phyloP scores from a whole-genome alignment of 805 yeast species.

The Schwanniomyces occidentalis region DNA sequence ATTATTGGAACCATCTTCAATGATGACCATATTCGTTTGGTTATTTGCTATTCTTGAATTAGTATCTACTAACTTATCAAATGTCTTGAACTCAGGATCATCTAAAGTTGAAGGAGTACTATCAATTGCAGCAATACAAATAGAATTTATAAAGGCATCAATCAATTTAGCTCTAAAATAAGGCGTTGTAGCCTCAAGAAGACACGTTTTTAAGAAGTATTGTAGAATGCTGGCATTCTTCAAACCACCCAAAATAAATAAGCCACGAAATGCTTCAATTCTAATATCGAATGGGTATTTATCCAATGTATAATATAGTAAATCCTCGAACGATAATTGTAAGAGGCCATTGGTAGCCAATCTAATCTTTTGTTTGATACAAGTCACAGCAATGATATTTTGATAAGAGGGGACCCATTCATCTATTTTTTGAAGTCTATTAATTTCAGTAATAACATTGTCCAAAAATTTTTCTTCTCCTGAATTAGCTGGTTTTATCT shows the following conservation, averaged over 20 bases:
- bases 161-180: slow-evolving; percentile 53
- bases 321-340: slow-evolving; percentile 52
- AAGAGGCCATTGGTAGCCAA: slow-evolving; percentile 59
- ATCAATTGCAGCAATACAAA: slow-evolving; percentile 67
- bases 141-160: slow-evolving; percentile 45
- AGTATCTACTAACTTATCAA: slow-evolving; percentile 24
- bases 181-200: slow-evolving; percentile 53
- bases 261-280: slow-evolving; percentile 65
- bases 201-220: slow-evolving; percentile 58
- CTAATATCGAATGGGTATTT: slow-evolving; percentile 54
- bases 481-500: slow-evolving; percentile 6
- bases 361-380: slow-evolving; percentile 59
- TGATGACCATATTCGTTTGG: slow-evolving; percentile 48
- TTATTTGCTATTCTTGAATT: slow-evolving; percentile 18
- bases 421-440: slow-evolving; percentile 76
- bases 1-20: slow-evolving; percentile 51
- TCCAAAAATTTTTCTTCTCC: slow-evolving; percentile 22
- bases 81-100: slow-evolving; percentile 59
- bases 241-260: slow-evolving; percentile 75
- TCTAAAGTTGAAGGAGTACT: slow-evolving; percentile 61
- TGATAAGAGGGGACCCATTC: slow-evolving; percentile 81
- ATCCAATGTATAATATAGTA: slow-evolving; percentile 52
- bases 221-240: slow-evolving; percentile 59
- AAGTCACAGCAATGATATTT: slow-evolving; percentile 51
- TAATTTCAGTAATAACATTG: slow-evolving; percentile 59